Percentiles rank a stretch among this genome's conserved stretches.
These are phyloP conservation scores for Atalantia buxifolia DNA, from an alignment of 345 rosid species.

Conservation along the genomic window DNA sequence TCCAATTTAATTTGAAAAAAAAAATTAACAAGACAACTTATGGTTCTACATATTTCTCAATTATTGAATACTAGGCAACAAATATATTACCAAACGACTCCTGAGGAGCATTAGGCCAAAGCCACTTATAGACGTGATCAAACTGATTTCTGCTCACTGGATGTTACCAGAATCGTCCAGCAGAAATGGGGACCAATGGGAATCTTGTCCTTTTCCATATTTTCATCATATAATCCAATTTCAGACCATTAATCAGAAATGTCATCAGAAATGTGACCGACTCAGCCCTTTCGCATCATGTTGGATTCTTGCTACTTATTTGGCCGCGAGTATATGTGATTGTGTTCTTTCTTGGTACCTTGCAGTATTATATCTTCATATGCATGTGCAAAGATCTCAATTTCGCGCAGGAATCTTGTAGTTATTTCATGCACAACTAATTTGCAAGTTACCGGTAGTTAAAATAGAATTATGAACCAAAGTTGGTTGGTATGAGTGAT, in stretches of 20 bases:
- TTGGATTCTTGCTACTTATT: not conserved
- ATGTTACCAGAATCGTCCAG: not conserved
- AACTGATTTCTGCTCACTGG: not conserved
- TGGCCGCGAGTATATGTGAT: not conserved
- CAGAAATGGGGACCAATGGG: not conserved
- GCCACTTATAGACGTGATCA: not conserved
- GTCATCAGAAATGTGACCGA: not conserved
- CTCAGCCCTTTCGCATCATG: not conserved
- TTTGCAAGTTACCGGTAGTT: not conserved
- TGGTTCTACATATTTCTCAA: no score
- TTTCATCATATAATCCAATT: not conserved
- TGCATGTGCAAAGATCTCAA: not conserved
- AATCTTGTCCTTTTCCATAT: not conserved
- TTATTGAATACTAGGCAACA: no score
- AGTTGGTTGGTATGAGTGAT: no score
- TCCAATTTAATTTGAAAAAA: no score
- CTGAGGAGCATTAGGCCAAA: not conserved
- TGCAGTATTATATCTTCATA: not conserved
- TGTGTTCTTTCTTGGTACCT: not conserved
- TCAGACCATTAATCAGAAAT: not conserved
- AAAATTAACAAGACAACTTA: no score
- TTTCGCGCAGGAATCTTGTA: not conserved
- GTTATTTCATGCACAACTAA: not conserved
- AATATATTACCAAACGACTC: not conserved
- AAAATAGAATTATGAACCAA: no score